Conservation (phyloP, 768 basidiomycete genomes). For the Tephrocybe sp. region DNA sequence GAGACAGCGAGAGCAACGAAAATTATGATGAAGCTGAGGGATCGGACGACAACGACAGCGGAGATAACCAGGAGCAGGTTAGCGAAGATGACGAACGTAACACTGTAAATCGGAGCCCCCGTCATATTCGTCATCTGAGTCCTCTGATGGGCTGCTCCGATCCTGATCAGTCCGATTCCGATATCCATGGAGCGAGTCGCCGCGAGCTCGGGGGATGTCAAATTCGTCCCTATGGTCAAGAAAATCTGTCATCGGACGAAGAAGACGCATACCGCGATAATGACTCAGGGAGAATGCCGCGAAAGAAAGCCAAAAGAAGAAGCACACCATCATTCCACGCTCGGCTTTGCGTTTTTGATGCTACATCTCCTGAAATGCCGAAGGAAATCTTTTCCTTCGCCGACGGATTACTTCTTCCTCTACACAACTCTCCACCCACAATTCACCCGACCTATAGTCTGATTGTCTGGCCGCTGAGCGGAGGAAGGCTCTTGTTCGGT, state of each 20-base stretch:
- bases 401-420: background rate
- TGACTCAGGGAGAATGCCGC: background rate
- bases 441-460: background rate
- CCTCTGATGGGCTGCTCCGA: too few species aligned
- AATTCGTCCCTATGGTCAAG: background rate
- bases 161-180: too few species aligned
- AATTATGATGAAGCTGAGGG: background rate
- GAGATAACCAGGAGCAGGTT: too few species aligned
- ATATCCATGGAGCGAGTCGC: background rate
- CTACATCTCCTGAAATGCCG: background rate
- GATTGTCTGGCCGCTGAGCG: constrained; percentile 4
- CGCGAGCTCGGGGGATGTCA: background rate
- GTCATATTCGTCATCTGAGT: too few species aligned
- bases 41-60: background rate
- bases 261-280: background rate
- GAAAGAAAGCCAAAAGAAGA: background rate
- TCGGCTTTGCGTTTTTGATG: background rate
- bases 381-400: constrained; percentile 1
- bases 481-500: background rate
- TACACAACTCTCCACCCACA: background rate
- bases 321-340: background rate
- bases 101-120: too few species aligned
- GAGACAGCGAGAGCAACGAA: background rate
- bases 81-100: too few species aligned
- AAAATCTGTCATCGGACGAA: background rate